phyloP scores from a whole-genome alignment of 2,329 filamentous ascomycete genomes.

The Sporothrix pallida region DNA sequence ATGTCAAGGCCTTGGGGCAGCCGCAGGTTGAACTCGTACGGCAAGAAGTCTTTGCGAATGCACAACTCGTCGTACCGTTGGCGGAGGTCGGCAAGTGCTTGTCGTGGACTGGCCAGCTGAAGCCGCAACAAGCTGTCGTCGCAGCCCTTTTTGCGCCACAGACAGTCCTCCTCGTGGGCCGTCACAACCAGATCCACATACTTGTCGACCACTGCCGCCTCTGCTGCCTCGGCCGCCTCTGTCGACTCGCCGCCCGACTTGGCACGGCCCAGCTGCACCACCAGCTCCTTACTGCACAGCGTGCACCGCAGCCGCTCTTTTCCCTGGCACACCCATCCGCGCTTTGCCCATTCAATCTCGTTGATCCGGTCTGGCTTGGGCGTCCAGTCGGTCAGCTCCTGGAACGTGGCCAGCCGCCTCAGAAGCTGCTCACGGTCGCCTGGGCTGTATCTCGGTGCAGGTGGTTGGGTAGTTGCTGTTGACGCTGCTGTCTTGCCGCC shows the following conservation, averaged over 20 bases:
- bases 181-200: conserved; percentile 75
- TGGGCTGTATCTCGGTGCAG: conserved; percentile 76
- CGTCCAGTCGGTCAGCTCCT: conserved; percentile 91
- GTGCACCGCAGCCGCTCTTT: conserved; percentile 85
- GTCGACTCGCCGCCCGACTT: conserved; percentile 45
- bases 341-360: conserved; percentile 93
- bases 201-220: conserved; percentile 73
- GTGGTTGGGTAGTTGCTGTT: conserved; percentile 38
- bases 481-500: background rate
- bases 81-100: conserved; percentile 63
- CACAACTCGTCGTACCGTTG: conserved; percentile 69
- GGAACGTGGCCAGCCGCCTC: conserved; percentile 81
- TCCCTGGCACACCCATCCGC: conserved; percentile 86
- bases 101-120: conserved; percentile 65
- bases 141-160: conserved; percentile 88
- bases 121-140: conserved; percentile 70
- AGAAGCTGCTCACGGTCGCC: conserved; percentile 85
- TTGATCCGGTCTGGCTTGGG: conserved; percentile 84
- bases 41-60: conserved; percentile 60
- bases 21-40: conserved; percentile 66
- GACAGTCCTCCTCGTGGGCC: conserved; percentile 79
- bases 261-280: conserved; percentile 75
- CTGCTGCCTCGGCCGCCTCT: conserved; percentile 62
- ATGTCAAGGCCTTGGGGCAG: conserved; percentile 61
- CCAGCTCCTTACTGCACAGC: conserved; percentile 81